phyloP scores from a whole-genome alignment of 2,329 filamentous ascomycete genomes.

The Pestalotiopsis fici region DNA sequence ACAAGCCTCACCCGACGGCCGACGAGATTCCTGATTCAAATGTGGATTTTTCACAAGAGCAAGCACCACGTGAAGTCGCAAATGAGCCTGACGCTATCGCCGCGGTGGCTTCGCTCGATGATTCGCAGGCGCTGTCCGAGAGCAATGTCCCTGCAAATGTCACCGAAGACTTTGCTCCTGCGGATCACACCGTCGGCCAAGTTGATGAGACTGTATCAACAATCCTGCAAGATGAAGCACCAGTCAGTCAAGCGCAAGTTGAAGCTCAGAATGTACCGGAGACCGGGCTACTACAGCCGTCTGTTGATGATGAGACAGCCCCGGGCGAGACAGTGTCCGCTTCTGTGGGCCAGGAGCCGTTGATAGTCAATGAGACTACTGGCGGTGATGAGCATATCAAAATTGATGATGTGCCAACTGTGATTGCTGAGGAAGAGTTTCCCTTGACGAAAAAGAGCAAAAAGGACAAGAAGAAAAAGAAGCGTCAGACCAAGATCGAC shows the following conservation, averaged over 20 bases:
- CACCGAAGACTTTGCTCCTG: neutral
- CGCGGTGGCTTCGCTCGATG: neutral
- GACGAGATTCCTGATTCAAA: neutral
- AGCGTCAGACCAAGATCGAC: constrained; percentile 20
- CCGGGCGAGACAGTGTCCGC: neutral
- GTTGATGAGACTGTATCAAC: neutral
- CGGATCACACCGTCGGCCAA: neutral
- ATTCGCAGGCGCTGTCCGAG: neutral
- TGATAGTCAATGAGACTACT: neutral
- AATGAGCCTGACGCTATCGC: neutral
- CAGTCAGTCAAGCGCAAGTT: neutral
- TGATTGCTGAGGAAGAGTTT: constrained; percentile 19
- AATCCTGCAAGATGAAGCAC: neutral
- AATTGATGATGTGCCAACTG: constrained; percentile 1
- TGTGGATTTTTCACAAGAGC: neutral
- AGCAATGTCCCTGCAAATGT: neutral
- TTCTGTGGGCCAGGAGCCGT: neutral
- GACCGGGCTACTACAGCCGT: neutral
- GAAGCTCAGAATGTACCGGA: neutral
- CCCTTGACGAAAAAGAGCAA: constrained; percentile 28
- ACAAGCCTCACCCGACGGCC: neutral
- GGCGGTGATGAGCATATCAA: neutral
- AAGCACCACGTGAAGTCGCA: neutral
- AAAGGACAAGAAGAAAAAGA: constrained; percentile 27
- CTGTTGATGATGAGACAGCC: neutral